These are phyloP conservation scores for Tetracladium maxilliforme DNA, from an alignment of 2,329 filamentous ascomycete genomes.

Conservation along the genomic window DNA sequence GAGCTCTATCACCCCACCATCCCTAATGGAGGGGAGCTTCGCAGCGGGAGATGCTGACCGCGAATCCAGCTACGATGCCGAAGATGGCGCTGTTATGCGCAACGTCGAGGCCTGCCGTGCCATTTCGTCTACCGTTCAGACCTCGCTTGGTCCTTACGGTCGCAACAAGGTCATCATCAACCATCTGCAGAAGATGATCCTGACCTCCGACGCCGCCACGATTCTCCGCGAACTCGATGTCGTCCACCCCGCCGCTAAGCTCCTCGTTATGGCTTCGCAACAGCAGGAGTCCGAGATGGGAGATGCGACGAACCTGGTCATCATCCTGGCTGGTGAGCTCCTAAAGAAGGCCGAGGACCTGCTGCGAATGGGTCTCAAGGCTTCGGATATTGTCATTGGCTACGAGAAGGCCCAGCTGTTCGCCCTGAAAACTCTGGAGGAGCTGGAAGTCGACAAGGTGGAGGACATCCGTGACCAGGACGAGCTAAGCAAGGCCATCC, in stretches of 20 bases:
- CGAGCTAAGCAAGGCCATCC: slow-evolving; percentile 87
- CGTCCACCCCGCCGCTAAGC: slow-evolving; percentile 92
- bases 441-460: slow-evolving; percentile 82
- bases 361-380: slow-evolving; percentile 91
- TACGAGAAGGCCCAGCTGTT: slow-evolving; percentile 92
- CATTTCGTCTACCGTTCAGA: slow-evolving; percentile 92
- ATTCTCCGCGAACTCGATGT: slow-evolving; percentile 96
- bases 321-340: slow-evolving; percentile 86
- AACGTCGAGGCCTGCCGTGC: slow-evolving; percentile 98
- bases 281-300: slow-evolving; percentile 99
- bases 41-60: too few relatives aligned
- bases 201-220: slow-evolving; percentile 94
- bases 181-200: slow-evolving; percentile 98
- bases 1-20: slow-evolving; percentile 6
- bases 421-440: slow-evolving; percentile 72
- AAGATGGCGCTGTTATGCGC: slow-evolving; percentile 95
- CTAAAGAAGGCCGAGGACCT: slow-evolving; percentile 95
- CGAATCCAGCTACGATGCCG: slow-evolving; percentile 72
- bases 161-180: slow-evolving; percentile 99
- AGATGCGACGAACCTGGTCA: slow-evolving; percentile 94
- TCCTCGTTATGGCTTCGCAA: slow-evolving; percentile 96
- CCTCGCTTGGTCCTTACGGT: slow-evolving; percentile 90
- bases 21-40: slow-evolving; percentile 3
- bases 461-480: slow-evolving; percentile 65
- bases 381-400: slow-evolving; percentile 89